A percentile compares a stretch with the other conserved stretches of the same genome.
Evolutionary conservation across 208 protist species (phyloP).

Genomic region (Entamoeba invadens): DNA sequence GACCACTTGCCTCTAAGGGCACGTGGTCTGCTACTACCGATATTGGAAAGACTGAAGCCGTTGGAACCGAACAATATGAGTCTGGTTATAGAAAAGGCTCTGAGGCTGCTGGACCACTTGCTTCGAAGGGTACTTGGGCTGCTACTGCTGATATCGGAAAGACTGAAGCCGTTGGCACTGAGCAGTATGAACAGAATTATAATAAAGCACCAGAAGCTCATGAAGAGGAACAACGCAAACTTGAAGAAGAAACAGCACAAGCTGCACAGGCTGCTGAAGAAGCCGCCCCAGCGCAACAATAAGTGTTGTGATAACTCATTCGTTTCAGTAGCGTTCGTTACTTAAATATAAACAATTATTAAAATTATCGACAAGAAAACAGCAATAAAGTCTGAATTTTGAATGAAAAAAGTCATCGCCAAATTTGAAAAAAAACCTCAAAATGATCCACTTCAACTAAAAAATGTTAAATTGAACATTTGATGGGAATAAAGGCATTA

Average conservation of each 20-base stretch:
- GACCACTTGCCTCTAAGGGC: background rate
- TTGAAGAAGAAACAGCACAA: background rate
- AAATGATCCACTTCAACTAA: too few species aligned
- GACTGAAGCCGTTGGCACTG: background rate
- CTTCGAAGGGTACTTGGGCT: background rate
- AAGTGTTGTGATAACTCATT: too few species aligned
- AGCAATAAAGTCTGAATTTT: too few species aligned
- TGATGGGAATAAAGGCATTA: conserved; percentile 4
- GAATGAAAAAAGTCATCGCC: too few species aligned
- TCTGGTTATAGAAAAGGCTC: background rate
- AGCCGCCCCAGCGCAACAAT: background rate
- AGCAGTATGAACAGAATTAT: background rate
- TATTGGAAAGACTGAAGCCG: background rate
- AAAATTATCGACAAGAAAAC: too few species aligned
- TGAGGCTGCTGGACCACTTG: background rate
- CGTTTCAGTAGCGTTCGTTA: too few species aligned
- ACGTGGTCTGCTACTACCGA: background rate
- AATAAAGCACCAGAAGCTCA: background rate
- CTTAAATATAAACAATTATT: too few species aligned
- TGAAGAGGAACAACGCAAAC: background rate
- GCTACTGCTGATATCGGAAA: background rate
- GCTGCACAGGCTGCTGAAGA: too few species aligned
- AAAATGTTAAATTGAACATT: too few species aligned
- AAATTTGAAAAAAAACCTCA: too few species aligned
- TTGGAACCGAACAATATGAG: background rate